Percentiles rank a stretch among this genome's conserved stretches.
Conservation (phyloP, 73 alveolate species). For the Urostyla sp. region DNA sequence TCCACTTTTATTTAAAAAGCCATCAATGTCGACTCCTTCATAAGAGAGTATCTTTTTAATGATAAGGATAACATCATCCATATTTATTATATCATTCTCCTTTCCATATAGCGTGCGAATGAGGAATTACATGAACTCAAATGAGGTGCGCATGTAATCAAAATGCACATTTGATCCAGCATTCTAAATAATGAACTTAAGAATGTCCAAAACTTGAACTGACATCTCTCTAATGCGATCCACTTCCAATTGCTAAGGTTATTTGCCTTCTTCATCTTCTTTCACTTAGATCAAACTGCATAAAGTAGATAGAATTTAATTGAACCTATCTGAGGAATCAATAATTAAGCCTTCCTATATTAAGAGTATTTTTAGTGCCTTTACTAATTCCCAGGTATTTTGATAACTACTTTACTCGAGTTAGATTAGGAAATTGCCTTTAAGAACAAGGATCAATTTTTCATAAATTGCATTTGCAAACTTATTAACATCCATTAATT, state of each 20-base stretch:
- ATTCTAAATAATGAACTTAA: background rate
- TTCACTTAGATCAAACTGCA: conserved; percentile 18
- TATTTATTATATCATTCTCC: conserved; percentile 14
- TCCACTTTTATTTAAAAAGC: conserved; percentile 27
- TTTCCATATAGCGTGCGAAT: conserved; percentile 14
- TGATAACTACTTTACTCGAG: background rate
- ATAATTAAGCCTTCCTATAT: conserved; percentile 20
- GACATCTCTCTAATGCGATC: conserved; percentile 12
- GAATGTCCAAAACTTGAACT: background rate
- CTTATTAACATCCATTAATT: conserved; percentile 1
- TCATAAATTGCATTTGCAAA: background rate
- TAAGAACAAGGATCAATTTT: background rate
- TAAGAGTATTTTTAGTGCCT: conserved; percentile 23
- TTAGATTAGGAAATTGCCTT: background rate
- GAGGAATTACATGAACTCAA: conserved; percentile 25
- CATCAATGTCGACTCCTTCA: conserved; percentile 1
- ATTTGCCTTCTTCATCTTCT: background rate
- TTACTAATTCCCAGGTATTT: conserved; percentile 15
- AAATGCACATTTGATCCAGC: conserved; percentile 39
- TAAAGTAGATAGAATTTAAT: conserved; percentile 13
- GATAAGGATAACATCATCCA: background rate
- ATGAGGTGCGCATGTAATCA: conserved; percentile 1
- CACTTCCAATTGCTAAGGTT: background rate
- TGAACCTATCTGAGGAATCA: conserved; percentile 10
- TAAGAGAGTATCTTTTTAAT: conserved; percentile 23